These are phyloP conservation scores for Metschnikowia proteae DNA, from an alignment of 805 yeast species.

Conservation along the genomic window DNA sequence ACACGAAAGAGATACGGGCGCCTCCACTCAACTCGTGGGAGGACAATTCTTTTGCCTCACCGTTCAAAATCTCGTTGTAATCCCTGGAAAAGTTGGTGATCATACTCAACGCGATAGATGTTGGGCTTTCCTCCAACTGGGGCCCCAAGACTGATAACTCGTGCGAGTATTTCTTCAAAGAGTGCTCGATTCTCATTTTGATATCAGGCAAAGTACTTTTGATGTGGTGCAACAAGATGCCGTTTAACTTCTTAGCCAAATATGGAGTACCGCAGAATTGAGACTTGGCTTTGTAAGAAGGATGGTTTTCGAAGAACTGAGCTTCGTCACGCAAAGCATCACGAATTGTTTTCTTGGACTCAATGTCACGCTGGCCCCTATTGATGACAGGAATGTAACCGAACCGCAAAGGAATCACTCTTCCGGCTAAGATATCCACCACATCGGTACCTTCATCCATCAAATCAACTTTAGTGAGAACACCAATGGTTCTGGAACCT, in stretches of 20 bases:
- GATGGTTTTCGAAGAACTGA: constrained; percentile 79
- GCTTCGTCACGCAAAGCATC: constrained; percentile 82
- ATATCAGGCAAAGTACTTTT: constrained; percentile 71
- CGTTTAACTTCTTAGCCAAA: constrained; percentile 85
- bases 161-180: constrained; percentile 71
- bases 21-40: constrained; percentile 94
- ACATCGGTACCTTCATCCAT: constrained; percentile 99
- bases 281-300: constrained; percentile 88
- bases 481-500: constrained; percentile 94
- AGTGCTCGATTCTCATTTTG: constrained; percentile 80
- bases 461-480: constrained; percentile 89
- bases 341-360: constrained; percentile 78
- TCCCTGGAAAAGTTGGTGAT: constrained; percentile 92
- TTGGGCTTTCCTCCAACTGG: constrained; percentile 82
- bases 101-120: constrained; percentile 82
- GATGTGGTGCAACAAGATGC: constrained; percentile 85
- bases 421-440: constrained; percentile 88
- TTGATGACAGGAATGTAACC: constrained; percentile 93
- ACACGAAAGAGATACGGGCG: constrained; percentile 94
- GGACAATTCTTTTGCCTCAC: constrained; percentile 86
- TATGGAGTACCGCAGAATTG: constrained; percentile 99
- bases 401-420: constrained; percentile 90
- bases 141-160: constrained; percentile 80
- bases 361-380: constrained; percentile 96
- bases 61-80: constrained; percentile 85